Evolutionary conservation across 2,329 filamentous ascomycete species (phyloP), one percentile per base, ranked within the genome.

Genomic region (Colletotrichum costaricense): DNA sequence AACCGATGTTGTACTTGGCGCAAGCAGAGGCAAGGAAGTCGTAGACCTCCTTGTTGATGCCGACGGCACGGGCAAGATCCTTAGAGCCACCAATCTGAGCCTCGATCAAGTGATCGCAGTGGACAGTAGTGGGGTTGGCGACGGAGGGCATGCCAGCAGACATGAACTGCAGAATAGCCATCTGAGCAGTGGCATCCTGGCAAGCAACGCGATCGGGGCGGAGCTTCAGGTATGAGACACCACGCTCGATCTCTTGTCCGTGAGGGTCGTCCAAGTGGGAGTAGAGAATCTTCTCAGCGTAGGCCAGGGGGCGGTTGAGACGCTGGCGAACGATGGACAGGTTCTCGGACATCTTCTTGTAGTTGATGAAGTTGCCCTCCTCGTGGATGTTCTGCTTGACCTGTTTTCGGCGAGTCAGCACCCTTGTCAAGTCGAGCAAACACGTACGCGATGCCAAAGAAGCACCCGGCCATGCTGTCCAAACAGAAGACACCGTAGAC

Each of bases 331-430:
- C 97, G 84, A 99, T 92, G 80, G 92, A 88, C 74, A 99, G 91
- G 90, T 98, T 98, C 89, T 98, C 95, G 80, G 94, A 95, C 95
- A 98, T 98, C 91, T 98, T 98, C 91, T 94, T 95, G 85, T 99
- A 99, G 91, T 98, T 98, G 90, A 98, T 98, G 90, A 95, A 98
- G 90, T 97, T 97, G 85, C 90, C 91, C 85, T 95, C 93, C 87
- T 99, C 97, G 90, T 92, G 95, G 88, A 95, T 98, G 90, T 96
- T 97, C 91, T 98, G 98, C 86, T 93, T 93, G 85, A 99, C 89
- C 89, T 91, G 74, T 74, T 46, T 22, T 11, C 30, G 14, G 24
- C 54, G 63, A 74, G 58, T 69, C 63, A 74, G 69, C 54, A 16
- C 11, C 12, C 8, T 52, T 12, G 22, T 56, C 52, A 11, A 5